phyloP scores from a whole-genome alignment of 208 protist genomes.

The Naegleria fowleri region DNA sequence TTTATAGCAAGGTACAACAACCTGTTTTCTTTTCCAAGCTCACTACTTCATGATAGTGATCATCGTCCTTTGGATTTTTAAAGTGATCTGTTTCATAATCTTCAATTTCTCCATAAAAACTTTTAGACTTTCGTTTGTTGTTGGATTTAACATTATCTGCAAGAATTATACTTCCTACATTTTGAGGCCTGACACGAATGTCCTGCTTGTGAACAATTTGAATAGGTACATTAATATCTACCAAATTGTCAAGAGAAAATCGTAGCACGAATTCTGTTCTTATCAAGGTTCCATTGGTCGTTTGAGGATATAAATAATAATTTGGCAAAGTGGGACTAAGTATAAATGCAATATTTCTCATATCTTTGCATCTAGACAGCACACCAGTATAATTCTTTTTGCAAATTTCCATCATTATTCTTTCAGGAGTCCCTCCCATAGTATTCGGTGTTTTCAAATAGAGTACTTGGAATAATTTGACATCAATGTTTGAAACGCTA shows the following conservation, averaged over 20 bases:
- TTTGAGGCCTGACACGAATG: neutral
- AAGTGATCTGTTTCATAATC: neutral
- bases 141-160: neutral
- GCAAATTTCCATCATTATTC: neutral
- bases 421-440: neutral
- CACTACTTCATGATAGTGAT: neutral
- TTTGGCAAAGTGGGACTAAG: neutral
- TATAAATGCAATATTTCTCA: neutral
- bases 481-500: neutral
- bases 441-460: neutral
- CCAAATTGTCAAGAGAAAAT: neutral
- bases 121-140: neutral
- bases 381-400: neutral
- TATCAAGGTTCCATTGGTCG: neutral
- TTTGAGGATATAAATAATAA: neutral
- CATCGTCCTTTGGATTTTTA: neutral
- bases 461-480: neutral
- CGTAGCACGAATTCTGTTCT: neutral
- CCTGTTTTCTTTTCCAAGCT: neutral
- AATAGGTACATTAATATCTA: neutral
- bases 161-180: neutral
- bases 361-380: neutral
- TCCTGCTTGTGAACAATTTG: neutral
- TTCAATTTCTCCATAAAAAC: neutral
- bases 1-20: neutral